phyloP scores from a whole-genome alignment of 2,329 filamentous ascomycete species.

The Microsporum ferrugineum region DNA sequence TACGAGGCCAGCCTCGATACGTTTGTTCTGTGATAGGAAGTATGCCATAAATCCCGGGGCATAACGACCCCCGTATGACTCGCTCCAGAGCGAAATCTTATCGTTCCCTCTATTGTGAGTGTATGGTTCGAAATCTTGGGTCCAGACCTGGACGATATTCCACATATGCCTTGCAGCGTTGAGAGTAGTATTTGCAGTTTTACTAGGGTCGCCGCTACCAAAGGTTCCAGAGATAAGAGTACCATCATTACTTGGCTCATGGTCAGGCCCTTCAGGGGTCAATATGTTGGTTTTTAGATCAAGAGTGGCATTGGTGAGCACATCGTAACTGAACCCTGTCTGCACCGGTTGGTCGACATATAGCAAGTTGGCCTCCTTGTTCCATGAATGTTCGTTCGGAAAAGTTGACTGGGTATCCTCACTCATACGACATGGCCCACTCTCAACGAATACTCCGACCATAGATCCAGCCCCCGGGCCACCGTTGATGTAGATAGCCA shows the following conservation, averaged over 20 bases:
- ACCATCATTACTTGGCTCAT: not conserved
- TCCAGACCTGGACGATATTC: conserved; percentile 52
- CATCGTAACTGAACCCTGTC: conserved; percentile 43
- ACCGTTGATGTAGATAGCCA: conserved; percentile 34
- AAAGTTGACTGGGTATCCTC: conserved; percentile 35
- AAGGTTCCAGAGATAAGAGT: not conserved
- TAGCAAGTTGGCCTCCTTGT: conserved; percentile 51
- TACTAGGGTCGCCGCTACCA: not conserved
- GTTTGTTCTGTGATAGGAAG: conserved; percentile 32
- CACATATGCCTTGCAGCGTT: conserved; percentile 45
- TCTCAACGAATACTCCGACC: conserved; percentile 28
- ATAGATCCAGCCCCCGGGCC: conserved; percentile 28
- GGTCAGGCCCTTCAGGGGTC: not conserved
- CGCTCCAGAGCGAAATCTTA: conserved; percentile 38
- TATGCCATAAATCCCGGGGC: conserved; percentile 31
- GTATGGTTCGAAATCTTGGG: conserved; percentile 45
- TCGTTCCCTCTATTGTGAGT: conserved; percentile 31
- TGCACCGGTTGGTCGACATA: conserved; percentile 54
- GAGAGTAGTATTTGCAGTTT: conserved; percentile 40
- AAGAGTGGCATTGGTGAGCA: not conserved
- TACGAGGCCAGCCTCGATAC: conserved; percentile 23
- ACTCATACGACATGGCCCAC: conserved; percentile 35
- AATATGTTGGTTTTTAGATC: conserved; percentile 4
- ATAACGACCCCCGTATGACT: conserved; percentile 38
- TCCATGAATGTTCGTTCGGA: conserved; percentile 37